Percentiles rank a stretch among this genome's conserved stretches.
Evolutionary conservation across 805 yeast species (phyloP).

Genomic region (Cyberlindnera euphorbiiphila): DNA sequence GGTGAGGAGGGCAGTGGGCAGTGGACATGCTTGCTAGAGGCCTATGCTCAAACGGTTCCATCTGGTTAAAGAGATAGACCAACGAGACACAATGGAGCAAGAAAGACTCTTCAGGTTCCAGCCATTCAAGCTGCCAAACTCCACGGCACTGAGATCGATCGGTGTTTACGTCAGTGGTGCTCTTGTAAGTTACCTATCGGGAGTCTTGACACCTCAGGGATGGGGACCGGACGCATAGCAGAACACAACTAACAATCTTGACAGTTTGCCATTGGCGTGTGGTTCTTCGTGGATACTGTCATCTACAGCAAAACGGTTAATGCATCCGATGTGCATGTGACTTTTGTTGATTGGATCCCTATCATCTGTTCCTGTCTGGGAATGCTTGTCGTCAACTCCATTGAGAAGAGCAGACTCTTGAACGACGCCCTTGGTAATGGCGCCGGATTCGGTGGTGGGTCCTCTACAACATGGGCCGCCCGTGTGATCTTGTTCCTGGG

Average conservation of each 20-base stretch:
- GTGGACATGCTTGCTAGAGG: no score
- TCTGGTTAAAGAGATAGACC: constrained; percentile 4
- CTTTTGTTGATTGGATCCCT: constrained; percentile 95
- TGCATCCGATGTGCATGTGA: constrained; percentile 81
- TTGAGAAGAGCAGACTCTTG: constrained; percentile 39
- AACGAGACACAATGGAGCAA: constrained; percentile 30
- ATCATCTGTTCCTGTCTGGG: constrained; percentile 84
- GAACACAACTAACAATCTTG: not conserved
- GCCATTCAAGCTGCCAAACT: constrained; percentile 63
- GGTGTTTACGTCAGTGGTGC: constrained; percentile 81
- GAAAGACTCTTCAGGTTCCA: constrained; percentile 62
- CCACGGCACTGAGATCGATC: constrained; percentile 61
- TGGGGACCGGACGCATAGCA: no score
- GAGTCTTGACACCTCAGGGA: no score
- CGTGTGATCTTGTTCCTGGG: constrained; percentile 87
- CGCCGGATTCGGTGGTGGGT: constrained; percentile 34
- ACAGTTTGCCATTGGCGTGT: constrained; percentile 75
- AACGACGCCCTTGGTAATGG: constrained; percentile 33
- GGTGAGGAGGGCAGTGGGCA: no score
- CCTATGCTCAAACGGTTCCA: constrained; percentile 14
- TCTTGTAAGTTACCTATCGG: constrained; percentile 31
- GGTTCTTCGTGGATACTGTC: constrained; percentile 87
- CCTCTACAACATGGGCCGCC: constrained; percentile 85
- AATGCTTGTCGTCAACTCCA: constrained; percentile 63
- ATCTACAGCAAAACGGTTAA: constrained; percentile 80